These are phyloP conservation scores for Aspergillus cavernicola DNA, from an alignment of 495 filamentous ascomycete species.

Conservation along the genomic window DNA sequence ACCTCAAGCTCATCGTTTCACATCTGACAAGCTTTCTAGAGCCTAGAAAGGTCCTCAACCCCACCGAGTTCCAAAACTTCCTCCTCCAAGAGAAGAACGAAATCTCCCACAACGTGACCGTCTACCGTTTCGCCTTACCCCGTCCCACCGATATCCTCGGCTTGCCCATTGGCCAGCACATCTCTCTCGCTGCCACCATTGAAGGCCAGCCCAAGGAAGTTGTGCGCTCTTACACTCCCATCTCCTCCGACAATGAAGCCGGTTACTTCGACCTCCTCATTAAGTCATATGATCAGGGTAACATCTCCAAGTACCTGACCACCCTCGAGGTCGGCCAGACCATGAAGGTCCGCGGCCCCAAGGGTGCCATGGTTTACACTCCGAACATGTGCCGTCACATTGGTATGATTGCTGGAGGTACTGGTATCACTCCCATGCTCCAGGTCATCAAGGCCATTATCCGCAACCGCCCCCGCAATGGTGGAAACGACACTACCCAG, in stretches of 20 bases:
- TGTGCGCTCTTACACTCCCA: conserved; percentile 93
- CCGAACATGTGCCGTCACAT: conserved; percentile 93
- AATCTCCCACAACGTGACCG: conserved; percentile 95
- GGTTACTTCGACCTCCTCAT: conserved; percentile 96
- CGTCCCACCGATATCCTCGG: conserved; percentile 76
- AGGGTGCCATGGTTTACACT: conserved; percentile 94
- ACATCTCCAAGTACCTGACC: conserved; percentile 90
- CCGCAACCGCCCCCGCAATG: conserved; percentile 63
- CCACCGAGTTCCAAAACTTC: conserved; percentile 83
- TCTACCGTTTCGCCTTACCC: conserved; percentile 91
- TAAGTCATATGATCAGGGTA: conserved; percentile 95
- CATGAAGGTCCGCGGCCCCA: conserved; percentile 87
- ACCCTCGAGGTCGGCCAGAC: conserved; percentile 75
- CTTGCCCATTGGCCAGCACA: conserved; percentile 96
- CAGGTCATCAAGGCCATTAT: conserved; percentile 91
- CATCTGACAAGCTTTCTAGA: conserved; percentile 43
- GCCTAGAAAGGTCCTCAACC: conserved; percentile 78
- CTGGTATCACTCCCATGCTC: conserved; percentile 97
- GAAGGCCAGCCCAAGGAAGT: conserved; percentile 79
- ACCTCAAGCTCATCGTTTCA: not conserved
- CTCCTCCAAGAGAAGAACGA: conserved; percentile 84
- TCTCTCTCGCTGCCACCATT: conserved; percentile 83
- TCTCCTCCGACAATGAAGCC: conserved; percentile 85
- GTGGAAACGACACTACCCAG: conserved; percentile 77
- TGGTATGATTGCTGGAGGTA: conserved; percentile 97